Conservation (phyloP, 176 grass and related monocot species). For the Oryza punctata region DNA sequence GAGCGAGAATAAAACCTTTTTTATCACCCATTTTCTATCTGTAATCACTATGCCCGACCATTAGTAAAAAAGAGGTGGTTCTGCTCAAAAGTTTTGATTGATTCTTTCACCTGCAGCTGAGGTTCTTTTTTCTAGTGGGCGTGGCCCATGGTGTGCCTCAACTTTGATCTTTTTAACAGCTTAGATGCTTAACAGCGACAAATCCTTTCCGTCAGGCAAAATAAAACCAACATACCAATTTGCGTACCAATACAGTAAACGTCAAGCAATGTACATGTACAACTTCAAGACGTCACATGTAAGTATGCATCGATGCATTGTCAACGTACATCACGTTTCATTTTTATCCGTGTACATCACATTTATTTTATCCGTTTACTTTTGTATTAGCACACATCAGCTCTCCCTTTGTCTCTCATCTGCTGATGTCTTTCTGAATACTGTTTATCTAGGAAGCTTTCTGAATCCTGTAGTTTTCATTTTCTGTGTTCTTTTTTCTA, state of each 20-base stretch:
- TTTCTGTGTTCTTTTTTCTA: neutral
- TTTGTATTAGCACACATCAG: slow-evolving; percentile 2
- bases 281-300: neutral
- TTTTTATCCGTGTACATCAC: neutral
- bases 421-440: slow-evolving; percentile 20
- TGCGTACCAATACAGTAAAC: neutral
- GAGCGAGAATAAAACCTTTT: neutral
- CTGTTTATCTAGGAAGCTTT: neutral
- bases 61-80: slow-evolving; percentile 30
- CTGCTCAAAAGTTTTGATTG: neutral
- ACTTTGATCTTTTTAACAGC: neutral
- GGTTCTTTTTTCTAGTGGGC: slow-evolving; percentile 30
- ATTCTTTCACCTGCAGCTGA: slow-evolving; percentile 10
- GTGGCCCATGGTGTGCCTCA: slow-evolving; percentile 8
- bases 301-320: neutral
- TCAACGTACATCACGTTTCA: neutral
- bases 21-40: slow-evolving; percentile 4
- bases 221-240: slow-evolving; percentile 4
- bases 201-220: neutral
- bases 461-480: neutral
- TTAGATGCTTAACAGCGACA: neutral
- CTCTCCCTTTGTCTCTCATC: slow-evolving; percentile 25
- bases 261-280: neutral
- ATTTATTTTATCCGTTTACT: slow-evolving; percentile 10
- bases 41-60: slow-evolving; percentile 27